Evolutionary conservation across 352 stramenopile species (phyloP).

Genomic region (Phytophthora constricta): DNA sequence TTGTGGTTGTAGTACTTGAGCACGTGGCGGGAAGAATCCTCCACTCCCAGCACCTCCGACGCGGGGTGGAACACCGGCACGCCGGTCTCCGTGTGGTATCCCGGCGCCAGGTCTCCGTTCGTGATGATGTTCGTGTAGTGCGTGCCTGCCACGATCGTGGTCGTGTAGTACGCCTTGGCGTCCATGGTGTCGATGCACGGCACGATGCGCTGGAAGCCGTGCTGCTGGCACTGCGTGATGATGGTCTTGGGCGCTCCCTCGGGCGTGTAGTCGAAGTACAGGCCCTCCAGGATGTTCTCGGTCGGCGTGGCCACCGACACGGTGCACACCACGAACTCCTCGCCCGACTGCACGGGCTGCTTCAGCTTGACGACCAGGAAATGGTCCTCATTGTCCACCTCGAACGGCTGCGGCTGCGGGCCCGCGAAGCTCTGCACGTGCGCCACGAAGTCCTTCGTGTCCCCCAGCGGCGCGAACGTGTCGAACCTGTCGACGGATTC

Average conservation of each 20-base stretch:
- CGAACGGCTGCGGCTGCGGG: slow-evolving; percentile 50
- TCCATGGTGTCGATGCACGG: slow-evolving; percentile 85
- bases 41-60: slow-evolving; percentile 53
- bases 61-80: slow-evolving; percentile 68
- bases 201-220: slow-evolving; percentile 81
- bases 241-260: slow-evolving; percentile 74
- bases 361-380: slow-evolving; percentile 71
- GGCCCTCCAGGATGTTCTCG: slow-evolving; percentile 78
- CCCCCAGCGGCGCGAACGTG: slow-evolving; percentile 48
- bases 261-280: slow-evolving; percentile 85
- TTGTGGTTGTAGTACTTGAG: slow-evolving; percentile 87
- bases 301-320: slow-evolving; percentile 71
- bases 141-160: slow-evolving; percentile 73
- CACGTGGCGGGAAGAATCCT: slow-evolving; percentile 64
- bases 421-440: slow-evolving; percentile 63
- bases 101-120: slow-evolving; percentile 74
- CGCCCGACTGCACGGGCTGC: slow-evolving; percentile 54
- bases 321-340: slow-evolving; percentile 76
- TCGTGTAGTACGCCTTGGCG: slow-evolving; percentile 84
- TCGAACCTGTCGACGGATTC: slow-evolving; percentile 60
- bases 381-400: slow-evolving; percentile 71
- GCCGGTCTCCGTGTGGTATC: slow-evolving; percentile 63
- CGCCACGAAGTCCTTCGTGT: slow-evolving; percentile 56
- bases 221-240: slow-evolving; percentile 86
- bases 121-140: slow-evolving; percentile 86